Evolutionary conservation across 2,329 filamentous ascomycete genomes (phyloP).

Genomic region (Scorias spongiosa): DNA sequence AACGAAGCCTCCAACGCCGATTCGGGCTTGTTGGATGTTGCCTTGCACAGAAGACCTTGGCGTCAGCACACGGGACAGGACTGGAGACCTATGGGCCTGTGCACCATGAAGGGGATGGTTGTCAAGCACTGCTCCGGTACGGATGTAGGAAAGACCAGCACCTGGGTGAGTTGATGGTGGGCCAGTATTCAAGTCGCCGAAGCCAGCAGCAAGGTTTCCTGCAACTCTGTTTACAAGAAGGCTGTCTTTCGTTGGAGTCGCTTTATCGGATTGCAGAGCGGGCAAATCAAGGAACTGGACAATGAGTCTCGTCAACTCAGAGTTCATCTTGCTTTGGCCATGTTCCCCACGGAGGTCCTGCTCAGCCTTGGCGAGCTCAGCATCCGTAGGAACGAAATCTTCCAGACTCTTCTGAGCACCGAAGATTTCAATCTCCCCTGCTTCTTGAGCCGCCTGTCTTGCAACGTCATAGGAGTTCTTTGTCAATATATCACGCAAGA

Average conservation of each 20-base stretch:
- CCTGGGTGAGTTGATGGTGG: conserved; percentile 48
- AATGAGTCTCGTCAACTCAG: conserved; percentile 38
- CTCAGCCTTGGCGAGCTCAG: conserved; percentile 16
- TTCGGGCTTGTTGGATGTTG: conserved; percentile 17
- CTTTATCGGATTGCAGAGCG: conserved; percentile 21
- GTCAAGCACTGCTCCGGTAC: conserved; percentile 37
- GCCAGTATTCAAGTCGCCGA: conserved; percentile 18
- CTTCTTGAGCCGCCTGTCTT: background rate
- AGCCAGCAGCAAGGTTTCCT: background rate
- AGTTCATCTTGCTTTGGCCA: conserved; percentile 30
- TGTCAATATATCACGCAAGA: conserved; percentile 13
- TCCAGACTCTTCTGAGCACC: conserved; percentile 7
- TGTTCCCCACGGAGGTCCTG: conserved; percentile 31
- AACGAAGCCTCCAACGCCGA: conserved; percentile 32
- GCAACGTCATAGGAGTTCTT: conserved; percentile 5
- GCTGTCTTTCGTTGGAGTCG: conserved; percentile 21
- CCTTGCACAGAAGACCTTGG: conserved; percentile 21
- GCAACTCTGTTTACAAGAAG: conserved; percentile 1
- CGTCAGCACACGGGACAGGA: conserved; percentile 42
- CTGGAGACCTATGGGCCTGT: conserved; percentile 35
- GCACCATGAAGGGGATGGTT: conserved; percentile 49
- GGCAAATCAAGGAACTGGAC: conserved; percentile 43
- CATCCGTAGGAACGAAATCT: conserved; percentile 13
- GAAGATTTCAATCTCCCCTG: background rate
- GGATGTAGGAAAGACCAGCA: conserved; percentile 46